A percentile compares a stretch with the other conserved stretches of the same genome.
These are phyloP conservation scores for Obelidium mucronatum DNA, from an alignment of 192 early-diverging fungal genomes.

Conservation along the genomic window DNA sequence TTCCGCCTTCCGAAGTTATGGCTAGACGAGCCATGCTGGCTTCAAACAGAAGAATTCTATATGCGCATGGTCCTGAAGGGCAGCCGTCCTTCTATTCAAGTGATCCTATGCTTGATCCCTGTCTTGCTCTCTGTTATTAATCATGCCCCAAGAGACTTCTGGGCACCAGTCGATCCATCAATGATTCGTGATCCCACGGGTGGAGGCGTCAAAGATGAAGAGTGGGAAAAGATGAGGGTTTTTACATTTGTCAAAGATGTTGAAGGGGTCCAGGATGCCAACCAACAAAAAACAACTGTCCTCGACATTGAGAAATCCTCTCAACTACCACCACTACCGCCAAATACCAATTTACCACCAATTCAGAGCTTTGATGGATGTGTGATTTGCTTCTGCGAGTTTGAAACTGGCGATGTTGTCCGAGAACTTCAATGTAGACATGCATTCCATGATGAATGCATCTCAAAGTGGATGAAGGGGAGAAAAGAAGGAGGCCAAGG, in stretches of 20 bases:
- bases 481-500: conserved; percentile 22
- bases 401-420: conserved; percentile 15
- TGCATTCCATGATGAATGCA: conserved; percentile 30
- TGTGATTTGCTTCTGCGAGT: conserved; percentile 28
- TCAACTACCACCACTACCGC: not conserved
- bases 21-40: no score
- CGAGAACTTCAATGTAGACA: conserved; percentile 23
- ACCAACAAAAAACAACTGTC: no score
- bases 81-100: no score
- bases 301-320: not conserved
- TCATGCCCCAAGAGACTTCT: conserved; percentile 6
- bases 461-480: conserved; percentile 19
- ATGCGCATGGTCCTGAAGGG: no score
- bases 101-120: no score
- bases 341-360: no score
- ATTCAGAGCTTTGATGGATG: not conserved
- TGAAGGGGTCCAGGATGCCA: not conserved
- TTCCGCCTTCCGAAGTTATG: not conserved
- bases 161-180: conserved; percentile 25
- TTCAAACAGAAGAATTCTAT: no score
- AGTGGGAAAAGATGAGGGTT: conserved; percentile 18
- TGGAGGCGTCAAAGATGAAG: conserved; percentile 17
- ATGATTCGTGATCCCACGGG: not conserved
- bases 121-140: conserved; percentile 7
- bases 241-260: conserved; percentile 6